A percentile compares a stretch with the other conserved stretches of the same genome.
phyloP scores from a whole-genome alignment of 371 early-diverging fungal genomes.

The Rhizomucor pusillus region DNA sequence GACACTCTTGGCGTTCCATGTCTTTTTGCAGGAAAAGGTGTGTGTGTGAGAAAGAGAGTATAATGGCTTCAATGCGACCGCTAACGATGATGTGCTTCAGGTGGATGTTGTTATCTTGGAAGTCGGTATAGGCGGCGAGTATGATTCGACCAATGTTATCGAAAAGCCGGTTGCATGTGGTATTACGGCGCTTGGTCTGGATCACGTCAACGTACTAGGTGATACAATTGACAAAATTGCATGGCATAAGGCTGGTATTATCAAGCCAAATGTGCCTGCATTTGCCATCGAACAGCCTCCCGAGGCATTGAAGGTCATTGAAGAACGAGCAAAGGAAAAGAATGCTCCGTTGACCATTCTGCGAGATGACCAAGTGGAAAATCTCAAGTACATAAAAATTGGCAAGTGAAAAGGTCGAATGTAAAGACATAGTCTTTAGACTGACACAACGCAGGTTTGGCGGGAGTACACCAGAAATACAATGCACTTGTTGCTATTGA shows the following conservation, averaged over 20 bases:
- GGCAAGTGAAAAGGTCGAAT: conserved; percentile 2
- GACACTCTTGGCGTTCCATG: conserved; percentile 86
- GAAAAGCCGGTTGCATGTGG: conserved; percentile 72
- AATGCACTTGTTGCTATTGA: conserved; percentile 84
- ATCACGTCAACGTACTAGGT: conserved; percentile 76
- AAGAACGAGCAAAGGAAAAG: conserved; percentile 66
- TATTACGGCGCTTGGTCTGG: conserved; percentile 80
- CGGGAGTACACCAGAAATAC: conserved; percentile 81
- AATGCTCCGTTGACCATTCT: conserved; percentile 25
- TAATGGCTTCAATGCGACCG: no score
- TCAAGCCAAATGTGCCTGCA: conserved; percentile 74
- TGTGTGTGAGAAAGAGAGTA: not conserved
- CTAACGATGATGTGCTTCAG: conserved; percentile 1
- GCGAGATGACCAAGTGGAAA: conserved; percentile 8
- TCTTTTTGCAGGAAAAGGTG: conserved; percentile 78
- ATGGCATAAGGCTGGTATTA: conserved; percentile 94
- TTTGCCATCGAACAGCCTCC: conserved; percentile 70
- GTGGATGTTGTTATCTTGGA: conserved; percentile 82
- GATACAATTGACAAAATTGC: conserved; percentile 81
- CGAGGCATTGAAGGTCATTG: conserved; percentile 70
- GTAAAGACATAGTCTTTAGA: not conserved
- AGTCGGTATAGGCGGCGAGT: conserved; percentile 85
- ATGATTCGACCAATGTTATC: conserved; percentile 83
- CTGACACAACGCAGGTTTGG: conserved; percentile 49
- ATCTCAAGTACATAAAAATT: conserved; percentile 14